Percentiles rank a stretch among this genome's conserved stretches.
These are phyloP conservation scores for Entrophospora sp. DNA, from an alignment of 192 early-diverging fungal genomes.

Conservation along the genomic window DNA sequence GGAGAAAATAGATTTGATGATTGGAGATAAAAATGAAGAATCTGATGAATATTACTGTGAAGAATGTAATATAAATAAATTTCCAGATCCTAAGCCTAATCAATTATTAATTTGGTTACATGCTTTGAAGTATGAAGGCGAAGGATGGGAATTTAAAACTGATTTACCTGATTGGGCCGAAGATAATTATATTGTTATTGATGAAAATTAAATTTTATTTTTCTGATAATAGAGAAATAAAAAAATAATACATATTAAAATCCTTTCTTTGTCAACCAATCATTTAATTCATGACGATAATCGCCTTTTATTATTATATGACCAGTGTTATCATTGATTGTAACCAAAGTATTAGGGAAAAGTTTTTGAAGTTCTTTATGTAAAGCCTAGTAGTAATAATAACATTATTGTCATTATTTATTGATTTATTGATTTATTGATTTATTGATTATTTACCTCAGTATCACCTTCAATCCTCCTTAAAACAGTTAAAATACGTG, in stretches of 20 bases:
- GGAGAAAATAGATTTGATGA: neutral
- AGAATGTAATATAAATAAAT: conserved; percentile 47
- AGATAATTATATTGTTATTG: too few relatives aligned
- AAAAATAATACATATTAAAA: too few relatives aligned
- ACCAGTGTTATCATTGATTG: neutral
- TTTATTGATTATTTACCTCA: conserved; percentile 26
- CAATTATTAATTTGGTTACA: conserved; percentile 86
- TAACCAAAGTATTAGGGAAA: neutral
- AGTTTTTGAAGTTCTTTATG: neutral
- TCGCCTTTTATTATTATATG: conserved; percentile 32
- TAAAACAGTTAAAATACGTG: conserved; percentile 52
- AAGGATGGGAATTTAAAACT: conserved; percentile 74
- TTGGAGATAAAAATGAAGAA: neutral
- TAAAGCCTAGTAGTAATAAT: conserved; percentile 14
- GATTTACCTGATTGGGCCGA: conserved; percentile 73
- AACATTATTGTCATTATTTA: conserved; percentile 19
- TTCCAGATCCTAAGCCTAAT: conserved; percentile 62
- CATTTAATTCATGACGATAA: conserved; percentile 27
- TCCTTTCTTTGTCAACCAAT: conserved; percentile 32
- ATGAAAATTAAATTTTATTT: too few relatives aligned
- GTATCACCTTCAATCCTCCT: conserved; percentile 63
- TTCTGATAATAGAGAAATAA: too few relatives aligned
- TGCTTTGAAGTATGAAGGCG: conserved; percentile 71
- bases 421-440: conserved; percentile 21
- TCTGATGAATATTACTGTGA: conserved; percentile 35